These are phyloP conservation scores for Antarctomyces pellizariae DNA, from an alignment of 495 filamentous ascomycete genomes.

Conservation along the genomic window DNA sequence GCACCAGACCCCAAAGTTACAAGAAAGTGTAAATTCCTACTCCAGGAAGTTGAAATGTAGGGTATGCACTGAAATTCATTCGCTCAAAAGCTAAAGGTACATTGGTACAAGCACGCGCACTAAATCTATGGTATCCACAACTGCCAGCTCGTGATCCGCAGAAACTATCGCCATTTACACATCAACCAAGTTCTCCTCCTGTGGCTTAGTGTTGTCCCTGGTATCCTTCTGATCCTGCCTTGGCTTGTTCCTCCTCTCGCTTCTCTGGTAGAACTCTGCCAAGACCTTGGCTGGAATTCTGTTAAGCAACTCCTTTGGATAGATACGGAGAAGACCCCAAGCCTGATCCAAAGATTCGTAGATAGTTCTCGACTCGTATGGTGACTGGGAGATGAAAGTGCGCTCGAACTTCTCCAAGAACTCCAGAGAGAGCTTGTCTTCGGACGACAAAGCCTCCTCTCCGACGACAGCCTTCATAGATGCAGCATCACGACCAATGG, in stretches of 20 bases:
- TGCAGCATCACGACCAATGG: conserved; percentile 92
- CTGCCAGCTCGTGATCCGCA: not conserved
- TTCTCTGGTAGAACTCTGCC: conserved; percentile 75
- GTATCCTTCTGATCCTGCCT: conserved; percentile 41
- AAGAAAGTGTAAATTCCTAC: no score
- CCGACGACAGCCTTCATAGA: conserved; percentile 99
- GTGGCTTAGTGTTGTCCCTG: conserved; percentile 34
- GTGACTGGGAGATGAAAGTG: conserved; percentile 71
- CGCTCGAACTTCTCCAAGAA: conserved; percentile 97
- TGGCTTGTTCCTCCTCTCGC: conserved; percentile 35
- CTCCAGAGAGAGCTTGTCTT: conserved; percentile 94
- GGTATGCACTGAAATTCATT: no score
- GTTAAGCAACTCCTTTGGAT: conserved; percentile 91
- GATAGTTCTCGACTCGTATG: conserved; percentile 79
- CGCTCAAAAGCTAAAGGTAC: no score
- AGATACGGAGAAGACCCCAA: conserved; percentile 88
- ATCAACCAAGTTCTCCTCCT: conserved; percentile 47
- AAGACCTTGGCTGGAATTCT: conserved; percentile 87
- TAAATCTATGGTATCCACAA: not conserved
- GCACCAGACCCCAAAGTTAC: no score
- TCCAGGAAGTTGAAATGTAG: no score
- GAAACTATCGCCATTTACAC: no score
- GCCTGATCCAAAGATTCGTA: conserved; percentile 84
- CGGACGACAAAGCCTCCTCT: conserved; percentile 81
- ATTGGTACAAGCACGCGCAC: no score